Evolutionary conservation across 768 basidiomycete genomes (phyloP), one percentile per base, ranked within the genome.

Genomic region (Trametes maxima): DNA sequence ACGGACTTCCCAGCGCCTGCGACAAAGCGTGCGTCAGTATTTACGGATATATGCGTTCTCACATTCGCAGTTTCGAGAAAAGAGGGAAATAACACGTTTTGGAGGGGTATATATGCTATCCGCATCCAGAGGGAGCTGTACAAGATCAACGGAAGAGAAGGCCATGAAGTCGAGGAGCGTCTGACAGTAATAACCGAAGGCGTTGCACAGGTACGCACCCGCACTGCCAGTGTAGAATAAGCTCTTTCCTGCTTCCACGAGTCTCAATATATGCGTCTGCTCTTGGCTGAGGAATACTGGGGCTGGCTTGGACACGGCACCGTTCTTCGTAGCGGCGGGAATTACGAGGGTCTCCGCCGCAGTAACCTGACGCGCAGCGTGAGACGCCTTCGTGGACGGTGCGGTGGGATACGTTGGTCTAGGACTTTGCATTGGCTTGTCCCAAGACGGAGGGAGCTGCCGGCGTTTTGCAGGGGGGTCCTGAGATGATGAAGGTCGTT

Each of bases 201-300:
- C 3, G 8, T 17, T 33, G 2, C 44, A 17, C 43, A 40, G 16
- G 39, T 36, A 75, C 87, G 65, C 64, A 97, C 95, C 96, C 60
- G 97, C 97, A 78, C 92, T 94, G 25, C 97, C 97, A 1, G 96
- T 99, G 73, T 98, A 99, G 70, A 99, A 99, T 33, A 98, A 69
- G 68, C 87, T 96, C 47, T 86, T 73, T 2, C 85, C 86, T 13
- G 84, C 78, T 36, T 87, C 77, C 1, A 95, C 95, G 37, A 97
- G 79, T 59, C 83, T 81, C 62, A 97, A 77, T 49, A 99, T 92
- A 60, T 89, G 83, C 53, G 79, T 86, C 75, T 99, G 97, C 70
- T 98, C 95, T 60, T 82, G 75, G 73, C 94, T 96, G 60, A 98
- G 79, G 64, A 84, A 82, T 19, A 94, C 74, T 1, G 74, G 62